Evolutionary conservation across 208 protist genomes (phyloP).

Genomic region (Tritrichomonas musculus): DNA sequence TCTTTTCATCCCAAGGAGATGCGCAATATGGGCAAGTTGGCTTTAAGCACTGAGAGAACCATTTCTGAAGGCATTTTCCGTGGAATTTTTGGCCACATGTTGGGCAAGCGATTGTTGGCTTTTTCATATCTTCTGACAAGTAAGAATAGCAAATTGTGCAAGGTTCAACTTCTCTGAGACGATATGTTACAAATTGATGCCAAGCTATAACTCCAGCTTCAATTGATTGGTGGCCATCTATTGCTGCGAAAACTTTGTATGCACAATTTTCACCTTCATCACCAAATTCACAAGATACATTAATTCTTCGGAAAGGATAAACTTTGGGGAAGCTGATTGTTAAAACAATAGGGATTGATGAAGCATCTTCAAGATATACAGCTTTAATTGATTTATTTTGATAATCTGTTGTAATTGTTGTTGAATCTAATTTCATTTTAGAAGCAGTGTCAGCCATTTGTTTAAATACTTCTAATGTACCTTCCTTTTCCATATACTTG

Average conservation of each 20-base stretch:
- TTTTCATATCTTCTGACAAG: neutral
- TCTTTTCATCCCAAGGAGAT: neutral
- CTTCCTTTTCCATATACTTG: neutral
- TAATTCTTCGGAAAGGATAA: neutral
- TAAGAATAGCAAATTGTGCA: constrained; percentile 32
- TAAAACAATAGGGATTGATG: neutral
- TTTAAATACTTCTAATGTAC: neutral
- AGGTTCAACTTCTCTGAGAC: neutral
- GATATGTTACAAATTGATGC: neutral
- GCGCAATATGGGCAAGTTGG: constrained; percentile 26
- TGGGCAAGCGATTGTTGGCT: neutral
- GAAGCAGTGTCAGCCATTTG: neutral
- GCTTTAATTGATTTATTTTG: neutral
- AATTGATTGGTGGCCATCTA: neutral
- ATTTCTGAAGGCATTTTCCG: neutral
- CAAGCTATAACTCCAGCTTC: neutral
- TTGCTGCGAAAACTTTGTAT: neutral
- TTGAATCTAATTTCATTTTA: neutral
- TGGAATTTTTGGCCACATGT: constrained; percentile 16
- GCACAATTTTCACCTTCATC: neutral
- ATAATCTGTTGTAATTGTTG: neutral
- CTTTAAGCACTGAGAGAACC: constrained; percentile 8
- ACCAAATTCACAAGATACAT: neutral
- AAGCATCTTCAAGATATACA: neutral
- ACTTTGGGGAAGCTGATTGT: neutral